A percentile compares a stretch with the other conserved stretches of the same genome.
Conservation (phyloP, 345 rosid species). For the Abelmoschus esculentus region DNA sequence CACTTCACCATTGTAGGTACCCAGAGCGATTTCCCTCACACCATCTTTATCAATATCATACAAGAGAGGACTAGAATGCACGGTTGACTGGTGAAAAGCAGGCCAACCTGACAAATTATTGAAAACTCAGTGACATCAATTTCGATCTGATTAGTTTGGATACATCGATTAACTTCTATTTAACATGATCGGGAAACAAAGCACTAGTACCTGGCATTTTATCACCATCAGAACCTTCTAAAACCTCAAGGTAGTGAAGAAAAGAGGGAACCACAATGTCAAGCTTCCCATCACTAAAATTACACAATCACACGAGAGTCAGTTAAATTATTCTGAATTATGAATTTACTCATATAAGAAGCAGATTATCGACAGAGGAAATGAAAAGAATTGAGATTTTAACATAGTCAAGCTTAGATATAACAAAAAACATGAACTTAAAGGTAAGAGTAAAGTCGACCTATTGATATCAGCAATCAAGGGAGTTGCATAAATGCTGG, state of each 20-base stretch:
- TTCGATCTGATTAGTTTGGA: no score
- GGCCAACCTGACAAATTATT: constrained; percentile 75
- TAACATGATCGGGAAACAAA: neutral
- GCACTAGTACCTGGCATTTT: constrained; percentile 76
- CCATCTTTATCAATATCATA: constrained; percentile 97
- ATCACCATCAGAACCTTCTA: constrained; percentile 98
- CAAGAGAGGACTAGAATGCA: constrained; percentile 92
- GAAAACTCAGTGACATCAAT: neutral
- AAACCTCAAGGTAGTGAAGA: constrained; percentile 96
- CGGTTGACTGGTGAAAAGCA: constrained; percentile 96
- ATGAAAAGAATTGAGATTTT: no score
- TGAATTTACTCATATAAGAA: no score
- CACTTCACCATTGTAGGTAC: constrained; percentile 94
- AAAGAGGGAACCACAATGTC: constrained; percentile 95
- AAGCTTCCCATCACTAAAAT: constrained; percentile 86
- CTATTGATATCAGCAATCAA: constrained; percentile 94
- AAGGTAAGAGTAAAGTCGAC: constrained; percentile 19
- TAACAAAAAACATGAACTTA: neutral
- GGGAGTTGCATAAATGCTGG: constrained; percentile 90
- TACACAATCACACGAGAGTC: no score
- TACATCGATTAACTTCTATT: no score
- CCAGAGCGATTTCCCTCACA: constrained; percentile 87
- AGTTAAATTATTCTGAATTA: no score
- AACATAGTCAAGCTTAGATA: no score
- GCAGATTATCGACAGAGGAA: no score